Conservation (phyloP, 805 yeast species). For the Cyberlindnera lachancei region DNA sequence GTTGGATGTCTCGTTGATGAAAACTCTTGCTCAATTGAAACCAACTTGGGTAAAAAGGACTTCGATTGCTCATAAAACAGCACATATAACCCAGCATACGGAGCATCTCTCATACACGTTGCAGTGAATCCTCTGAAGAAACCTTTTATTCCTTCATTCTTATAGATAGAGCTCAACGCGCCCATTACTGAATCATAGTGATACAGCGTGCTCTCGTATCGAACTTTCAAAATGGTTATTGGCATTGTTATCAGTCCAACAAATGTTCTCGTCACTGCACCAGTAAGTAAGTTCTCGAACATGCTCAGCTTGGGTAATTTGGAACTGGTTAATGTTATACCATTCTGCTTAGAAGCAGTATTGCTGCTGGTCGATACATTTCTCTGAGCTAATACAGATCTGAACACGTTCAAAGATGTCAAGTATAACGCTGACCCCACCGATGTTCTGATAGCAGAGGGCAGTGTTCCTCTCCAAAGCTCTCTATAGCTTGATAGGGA, state of each 20-base stretch:
- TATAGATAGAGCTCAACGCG: conserved; percentile 51
- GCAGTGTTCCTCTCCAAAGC: conserved; percentile 91
- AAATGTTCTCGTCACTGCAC: conserved; percentile 68
- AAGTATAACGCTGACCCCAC: conserved; percentile 85
- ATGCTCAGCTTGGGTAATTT: conserved; percentile 67
- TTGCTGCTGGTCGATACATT: too few relatives aligned
- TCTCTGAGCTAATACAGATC: conserved; percentile 41
- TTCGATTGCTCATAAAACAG: conserved; percentile 76
- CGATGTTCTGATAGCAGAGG: conserved; percentile 85
- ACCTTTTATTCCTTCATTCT: conserved; percentile 48
- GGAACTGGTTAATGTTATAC: conserved; percentile 21
- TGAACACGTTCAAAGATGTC: conserved; percentile 55
- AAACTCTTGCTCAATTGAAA: too few relatives aligned
- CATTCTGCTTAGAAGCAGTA: too few relatives aligned
- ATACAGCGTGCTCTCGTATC: conserved; percentile 79
- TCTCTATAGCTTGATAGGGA: conserved; percentile 35
- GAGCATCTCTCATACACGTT: conserved; percentile 86
- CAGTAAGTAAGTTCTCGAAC: conserved; percentile 63
- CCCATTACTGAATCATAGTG: conserved; percentile 55
- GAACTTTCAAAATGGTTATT: conserved; percentile 79
- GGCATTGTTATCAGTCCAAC: conserved; percentile 95
- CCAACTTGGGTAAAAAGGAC: conserved; percentile 37
- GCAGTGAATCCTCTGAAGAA: conserved; percentile 86
- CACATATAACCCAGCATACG: conserved; percentile 91
- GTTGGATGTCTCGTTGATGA: conserved; percentile 11